Percentiles rank a stretch among this genome's conserved stretches.
phyloP scores from a whole-genome alignment of 495 filamentous ascomycete species.

The Cudoniella acicularis region DNA sequence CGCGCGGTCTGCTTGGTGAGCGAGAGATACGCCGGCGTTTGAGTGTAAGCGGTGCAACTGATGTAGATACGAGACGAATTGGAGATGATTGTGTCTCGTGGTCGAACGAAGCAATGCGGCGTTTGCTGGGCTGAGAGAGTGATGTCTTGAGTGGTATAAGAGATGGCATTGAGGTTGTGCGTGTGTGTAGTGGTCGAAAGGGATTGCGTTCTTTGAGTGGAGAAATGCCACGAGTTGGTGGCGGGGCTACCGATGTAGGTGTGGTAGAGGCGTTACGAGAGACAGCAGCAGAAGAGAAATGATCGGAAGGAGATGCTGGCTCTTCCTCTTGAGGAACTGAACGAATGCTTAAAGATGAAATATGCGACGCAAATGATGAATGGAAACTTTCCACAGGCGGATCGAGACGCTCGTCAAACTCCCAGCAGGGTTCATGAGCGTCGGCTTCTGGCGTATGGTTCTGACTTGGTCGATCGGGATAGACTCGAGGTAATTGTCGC shows the following conservation, averaged over 20 bases:
- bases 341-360: conserved; percentile 34
- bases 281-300: conserved; percentile 20
- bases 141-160: conserved; percentile 11
- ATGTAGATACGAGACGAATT: conserved; percentile 1
- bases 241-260: conserved; percentile 27
- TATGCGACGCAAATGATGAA: conserved; percentile 34
- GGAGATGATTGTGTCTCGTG: conserved; percentile 15
- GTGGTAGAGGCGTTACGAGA: conserved; percentile 24
- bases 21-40: conserved; percentile 27
- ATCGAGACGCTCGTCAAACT: conserved; percentile 51
- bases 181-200: conserved; percentile 36
- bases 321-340: conserved; percentile 15
- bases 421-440: conserved; percentile 54
- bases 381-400: conserved; percentile 33
- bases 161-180: conserved; percentile 47
- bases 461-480: conserved; percentile 38
- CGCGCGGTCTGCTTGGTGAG: conserved; percentile 38
- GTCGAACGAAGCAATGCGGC: conserved; percentile 26
- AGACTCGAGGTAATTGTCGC: conserved; percentile 52
- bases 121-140: conserved; percentile 15
- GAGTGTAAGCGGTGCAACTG: neutral
- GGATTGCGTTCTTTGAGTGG: conserved; percentile 36
- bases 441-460: conserved; percentile 52
- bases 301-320: conserved; percentile 29
- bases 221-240: conserved; percentile 27